Evolutionary conservation across 2,329 filamentous ascomycete genomes (phyloP).

Genomic region (Diaporthe australafricana): DNA sequence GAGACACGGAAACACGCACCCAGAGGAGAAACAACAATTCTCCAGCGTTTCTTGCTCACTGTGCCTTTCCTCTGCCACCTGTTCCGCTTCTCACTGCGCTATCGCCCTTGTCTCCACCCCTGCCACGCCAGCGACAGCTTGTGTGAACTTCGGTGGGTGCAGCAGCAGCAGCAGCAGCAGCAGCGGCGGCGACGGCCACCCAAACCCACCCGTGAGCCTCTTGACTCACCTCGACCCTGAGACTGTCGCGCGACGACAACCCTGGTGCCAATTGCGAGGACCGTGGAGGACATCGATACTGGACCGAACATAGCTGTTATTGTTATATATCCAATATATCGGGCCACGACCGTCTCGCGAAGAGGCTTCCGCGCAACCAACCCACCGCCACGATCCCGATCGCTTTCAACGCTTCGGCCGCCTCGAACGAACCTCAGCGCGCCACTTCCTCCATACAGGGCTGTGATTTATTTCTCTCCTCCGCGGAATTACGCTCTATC

Average conservation of each 20-base stretch:
- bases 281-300: background rate
- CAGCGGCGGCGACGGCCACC: background rate
- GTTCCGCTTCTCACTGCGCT: background rate
- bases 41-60: background rate
- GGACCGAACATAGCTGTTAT: background rate
- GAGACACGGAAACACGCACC: background rate
- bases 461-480: background rate
- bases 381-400: constrained; percentile 2
- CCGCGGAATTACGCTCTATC: background rate
- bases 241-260: constrained; percentile 11
- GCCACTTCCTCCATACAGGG: background rate
- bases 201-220: constrained; percentile 13
- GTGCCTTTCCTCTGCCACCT: background rate
- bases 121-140: constrained; percentile 26
- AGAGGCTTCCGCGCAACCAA: constrained; percentile 15
- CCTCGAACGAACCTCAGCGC: constrained; percentile 1
- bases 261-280: background rate
- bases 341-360: background rate
- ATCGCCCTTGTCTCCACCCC: constrained; percentile 13
- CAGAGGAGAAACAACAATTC: background rate
- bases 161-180: background rate
- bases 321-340: constrained; percentile 24
- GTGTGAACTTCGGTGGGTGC: too few species aligned
- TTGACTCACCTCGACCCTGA: constrained; percentile 3
- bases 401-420: constrained; percentile 4